Conservation (phyloP, 2,329 filamentous ascomycete genomes). For the Pseudonectria buxi region DNA sequence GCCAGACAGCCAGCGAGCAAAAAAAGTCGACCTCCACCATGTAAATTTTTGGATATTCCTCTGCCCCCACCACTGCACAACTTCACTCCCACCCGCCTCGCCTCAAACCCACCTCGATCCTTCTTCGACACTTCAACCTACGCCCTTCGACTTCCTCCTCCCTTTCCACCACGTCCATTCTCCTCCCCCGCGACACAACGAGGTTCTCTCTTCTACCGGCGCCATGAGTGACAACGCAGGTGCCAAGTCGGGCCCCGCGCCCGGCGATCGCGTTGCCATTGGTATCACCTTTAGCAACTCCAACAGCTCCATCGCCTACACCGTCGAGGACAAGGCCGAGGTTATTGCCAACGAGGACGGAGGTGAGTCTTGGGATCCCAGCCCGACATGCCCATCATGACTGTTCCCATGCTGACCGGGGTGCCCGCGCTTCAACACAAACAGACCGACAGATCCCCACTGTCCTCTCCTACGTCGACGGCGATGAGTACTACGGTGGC, state of each 20-base stretch:
- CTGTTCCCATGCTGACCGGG: no score
- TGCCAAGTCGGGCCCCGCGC: slow-evolving; percentile 40
- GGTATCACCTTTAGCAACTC: slow-evolving; percentile 98
- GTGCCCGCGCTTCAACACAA: neutral
- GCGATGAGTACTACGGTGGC: slow-evolving; percentile 92
- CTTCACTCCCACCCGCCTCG: slow-evolving; percentile 15
- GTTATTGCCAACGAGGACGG: slow-evolving; percentile 99
- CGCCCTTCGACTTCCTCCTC: slow-evolving; percentile 10
- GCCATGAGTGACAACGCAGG: slow-evolving; percentile 42
- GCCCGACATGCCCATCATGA: neutral
- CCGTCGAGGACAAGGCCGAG: slow-evolving; percentile 87
- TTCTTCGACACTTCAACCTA: slow-evolving; percentile 9
- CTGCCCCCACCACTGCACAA: slow-evolving; percentile 4
- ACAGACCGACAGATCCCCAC: slow-evolving; percentile 94
- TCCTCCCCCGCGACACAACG: slow-evolving; percentile 1
- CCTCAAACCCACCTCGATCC: neutral
- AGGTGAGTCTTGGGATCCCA: slow-evolving; percentile 47
- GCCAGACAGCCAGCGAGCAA: slow-evolving; percentile 5
- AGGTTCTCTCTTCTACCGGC: slow-evolving; percentile 8
- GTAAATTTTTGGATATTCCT: slow-evolving; percentile 11
- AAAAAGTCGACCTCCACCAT: slow-evolving; percentile 8
- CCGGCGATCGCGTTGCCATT: slow-evolving; percentile 65
- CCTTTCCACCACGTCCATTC: slow-evolving; percentile 5
- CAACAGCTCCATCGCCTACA: slow-evolving; percentile 94
- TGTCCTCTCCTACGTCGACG: slow-evolving; percentile 87